Evolutionary conservation across 2,329 filamentous ascomycete genomes (phyloP).

Genomic region (Stachybotrys elegans): DNA sequence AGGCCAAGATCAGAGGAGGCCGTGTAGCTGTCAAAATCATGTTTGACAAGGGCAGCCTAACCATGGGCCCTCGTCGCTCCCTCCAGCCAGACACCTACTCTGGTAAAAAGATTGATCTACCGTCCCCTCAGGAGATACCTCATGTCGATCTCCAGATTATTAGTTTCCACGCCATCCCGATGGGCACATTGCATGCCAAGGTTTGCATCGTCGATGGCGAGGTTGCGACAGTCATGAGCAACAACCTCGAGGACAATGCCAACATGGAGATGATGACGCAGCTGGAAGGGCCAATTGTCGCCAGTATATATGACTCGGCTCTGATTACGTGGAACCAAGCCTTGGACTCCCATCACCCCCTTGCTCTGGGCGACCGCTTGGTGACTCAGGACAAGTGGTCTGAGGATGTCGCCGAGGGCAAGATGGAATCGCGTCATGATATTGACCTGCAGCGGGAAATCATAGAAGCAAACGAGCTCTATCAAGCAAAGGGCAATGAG

Average conservation of each 20-base stretch:
- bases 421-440: constrained; percentile 56
- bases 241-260: constrained; percentile 74
- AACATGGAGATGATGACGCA: constrained; percentile 80
- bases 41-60: constrained; percentile 66
- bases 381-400: too few species aligned
- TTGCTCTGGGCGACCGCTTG: constrained; percentile 7
- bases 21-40: constrained; percentile 67
- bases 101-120: constrained; percentile 53
- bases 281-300: constrained; percentile 70
- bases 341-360: constrained; percentile 26
- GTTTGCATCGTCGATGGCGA: constrained; percentile 72
- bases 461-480: constrained; percentile 51
- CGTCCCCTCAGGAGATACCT: constrained; percentile 60
- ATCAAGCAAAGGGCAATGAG: constrained; percentile 46
- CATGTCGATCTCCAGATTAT: constrained; percentile 68
- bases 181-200: constrained; percentile 75
- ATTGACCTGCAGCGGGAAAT: constrained; percentile 55
- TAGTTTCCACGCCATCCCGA: constrained; percentile 63
- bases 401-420: too few species aligned
- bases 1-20: constrained; percentile 52
- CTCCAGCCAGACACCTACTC: constrained; percentile 56
- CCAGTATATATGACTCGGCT: constrained; percentile 69
- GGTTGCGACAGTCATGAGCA: constrained; percentile 68
- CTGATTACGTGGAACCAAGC: constrained; percentile 66
- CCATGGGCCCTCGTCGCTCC: constrained; percentile 58